Evolutionary conservation across 2,329 filamentous ascomycete genomes (phyloP).

Genomic region (Camptophora hylomeconis): DNA sequence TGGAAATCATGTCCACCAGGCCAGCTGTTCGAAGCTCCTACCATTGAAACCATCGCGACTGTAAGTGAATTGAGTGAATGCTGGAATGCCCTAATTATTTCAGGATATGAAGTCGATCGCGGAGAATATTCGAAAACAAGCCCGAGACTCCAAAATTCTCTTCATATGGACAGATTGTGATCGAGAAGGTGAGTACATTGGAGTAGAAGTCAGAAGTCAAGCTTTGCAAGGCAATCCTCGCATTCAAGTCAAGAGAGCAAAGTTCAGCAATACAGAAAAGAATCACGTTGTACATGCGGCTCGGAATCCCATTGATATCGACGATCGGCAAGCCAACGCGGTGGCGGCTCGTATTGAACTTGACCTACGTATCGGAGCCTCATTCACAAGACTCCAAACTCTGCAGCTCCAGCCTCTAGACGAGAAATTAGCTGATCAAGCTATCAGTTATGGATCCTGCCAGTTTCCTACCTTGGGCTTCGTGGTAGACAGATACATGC

Average conservation of each 20-base stretch:
- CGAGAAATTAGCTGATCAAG: slow-evolving; percentile 47
- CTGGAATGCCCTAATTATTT: neutral
- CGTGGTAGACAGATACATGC: slow-evolving; percentile 89
- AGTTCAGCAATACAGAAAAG: slow-evolving; percentile 89
- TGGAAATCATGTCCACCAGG: slow-evolving; percentile 74
- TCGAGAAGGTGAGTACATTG: slow-evolving; percentile 93
- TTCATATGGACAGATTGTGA: slow-evolving; percentile 99
- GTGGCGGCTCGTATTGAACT: slow-evolving; percentile 83
- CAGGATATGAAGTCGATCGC: slow-evolving; percentile 71
- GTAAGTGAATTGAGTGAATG: slow-evolving; percentile 30
- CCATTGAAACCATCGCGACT: slow-evolving; percentile 53
- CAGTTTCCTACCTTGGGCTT: slow-evolving; percentile 96
- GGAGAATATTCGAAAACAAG: slow-evolving; percentile 70
- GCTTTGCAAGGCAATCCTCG: slow-evolving; percentile 59
- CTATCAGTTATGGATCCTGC: slow-evolving; percentile 84
- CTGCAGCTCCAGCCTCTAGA: slow-evolving; percentile 62
- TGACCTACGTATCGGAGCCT: slow-evolving; percentile 80
- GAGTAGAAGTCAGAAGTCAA: slow-evolving; percentile 73
- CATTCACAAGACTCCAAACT: slow-evolving; percentile 82
- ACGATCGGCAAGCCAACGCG: slow-evolving; percentile 75
- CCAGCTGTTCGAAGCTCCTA: slow-evolving; percentile 67
- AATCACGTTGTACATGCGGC: slow-evolving; percentile 83
- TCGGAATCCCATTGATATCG: slow-evolving; percentile 59
- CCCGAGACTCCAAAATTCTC: slow-evolving; percentile 56
- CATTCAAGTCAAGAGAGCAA: slow-evolving; percentile 72